Conservation (phyloP, 352 stramenopile genomes). For the Albugo candida region DNA sequence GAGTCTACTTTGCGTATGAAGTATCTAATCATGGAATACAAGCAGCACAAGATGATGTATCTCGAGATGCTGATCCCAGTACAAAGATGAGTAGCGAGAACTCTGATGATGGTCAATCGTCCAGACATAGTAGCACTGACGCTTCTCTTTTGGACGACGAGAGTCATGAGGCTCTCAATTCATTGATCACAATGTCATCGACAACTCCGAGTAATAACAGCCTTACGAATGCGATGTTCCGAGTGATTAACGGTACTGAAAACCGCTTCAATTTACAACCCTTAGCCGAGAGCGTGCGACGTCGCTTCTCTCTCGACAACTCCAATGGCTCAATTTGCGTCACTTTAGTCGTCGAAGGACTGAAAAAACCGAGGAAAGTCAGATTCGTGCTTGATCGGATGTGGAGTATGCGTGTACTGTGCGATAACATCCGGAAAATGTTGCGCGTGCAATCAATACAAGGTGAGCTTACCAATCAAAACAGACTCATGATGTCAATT, state of each 20-base stretch:
- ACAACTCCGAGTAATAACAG: conserved; percentile 33
- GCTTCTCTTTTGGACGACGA: conserved; percentile 9
- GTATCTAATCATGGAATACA: conserved; percentile 76
- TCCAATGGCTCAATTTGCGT: conserved; percentile 56
- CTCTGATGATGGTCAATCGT: conserved; percentile 3
- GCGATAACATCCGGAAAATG: conserved; percentile 49
- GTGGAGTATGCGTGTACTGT: conserved; percentile 29
- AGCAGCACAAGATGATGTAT: conserved; percentile 51
- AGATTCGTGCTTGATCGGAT: conserved; percentile 59
- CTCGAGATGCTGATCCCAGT: neutral
- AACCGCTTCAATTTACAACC: conserved; percentile 6
- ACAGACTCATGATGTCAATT: neutral
- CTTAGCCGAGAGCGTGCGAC: conserved; percentile 52
- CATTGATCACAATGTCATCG: conserved; percentile 20
- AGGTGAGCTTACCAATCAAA: conserved; percentile 14
- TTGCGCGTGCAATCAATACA: conserved; percentile 45
- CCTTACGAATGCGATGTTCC: conserved; percentile 68
- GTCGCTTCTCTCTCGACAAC: conserved; percentile 48
- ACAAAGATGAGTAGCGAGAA: neutral
- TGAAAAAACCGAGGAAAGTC: conserved; percentile 32
- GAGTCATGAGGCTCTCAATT: conserved; percentile 29
- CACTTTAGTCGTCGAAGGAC: conserved; percentile 40
- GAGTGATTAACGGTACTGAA: conserved; percentile 36
- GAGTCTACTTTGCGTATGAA: conserved; percentile 69
- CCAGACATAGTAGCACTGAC: conserved; percentile 1